Evolutionary conservation across 106 monocot genomes (phyloP).

Genomic region (Cymbidium sinense): DNA sequence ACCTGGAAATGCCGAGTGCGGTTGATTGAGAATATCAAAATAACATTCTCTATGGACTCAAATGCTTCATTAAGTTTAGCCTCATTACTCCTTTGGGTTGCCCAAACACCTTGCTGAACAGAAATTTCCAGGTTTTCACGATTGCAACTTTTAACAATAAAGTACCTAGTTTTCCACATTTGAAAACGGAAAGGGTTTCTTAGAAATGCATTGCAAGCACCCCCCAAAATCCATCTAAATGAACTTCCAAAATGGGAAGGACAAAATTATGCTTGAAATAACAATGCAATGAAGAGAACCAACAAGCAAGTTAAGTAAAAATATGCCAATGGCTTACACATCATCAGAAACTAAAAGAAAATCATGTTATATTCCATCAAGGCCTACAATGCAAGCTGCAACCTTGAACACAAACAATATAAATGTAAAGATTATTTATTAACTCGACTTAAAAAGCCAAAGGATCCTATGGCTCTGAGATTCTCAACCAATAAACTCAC

Average conservation of each 20-base stretch:
- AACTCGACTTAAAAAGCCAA: background rate
- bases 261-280: background rate
- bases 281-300: background rate
- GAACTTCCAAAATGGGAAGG: constrained; percentile 4
- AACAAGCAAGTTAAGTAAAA: background rate
- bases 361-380: background rate
- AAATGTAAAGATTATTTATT: background rate
- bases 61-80: constrained; percentile 99
- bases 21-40: constrained; percentile 98
- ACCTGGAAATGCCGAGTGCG: constrained; percentile 99
- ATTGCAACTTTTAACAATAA: constrained; percentile 99
- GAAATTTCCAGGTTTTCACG: constrained; percentile 98
- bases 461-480: background rate
- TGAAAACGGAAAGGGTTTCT: constrained; percentile 15
- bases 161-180: constrained; percentile 72
- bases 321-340: background rate
- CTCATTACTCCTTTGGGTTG: constrained; percentile 98
- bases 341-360: background rate
- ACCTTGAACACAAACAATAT: background rate
- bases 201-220: constrained; percentile 21
- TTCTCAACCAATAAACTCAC: background rate
- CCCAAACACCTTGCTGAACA: constrained; percentile 99
- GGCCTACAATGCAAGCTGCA: background rate
- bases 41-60: constrained; percentile 91
- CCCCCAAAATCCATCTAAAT: constrained; percentile 8